A percentile compares a stretch with the other conserved stretches of the same genome.
phyloP scores from a whole-genome alignment of 202 grass and related monocot species.

The Elaeis oleifera region DNA sequence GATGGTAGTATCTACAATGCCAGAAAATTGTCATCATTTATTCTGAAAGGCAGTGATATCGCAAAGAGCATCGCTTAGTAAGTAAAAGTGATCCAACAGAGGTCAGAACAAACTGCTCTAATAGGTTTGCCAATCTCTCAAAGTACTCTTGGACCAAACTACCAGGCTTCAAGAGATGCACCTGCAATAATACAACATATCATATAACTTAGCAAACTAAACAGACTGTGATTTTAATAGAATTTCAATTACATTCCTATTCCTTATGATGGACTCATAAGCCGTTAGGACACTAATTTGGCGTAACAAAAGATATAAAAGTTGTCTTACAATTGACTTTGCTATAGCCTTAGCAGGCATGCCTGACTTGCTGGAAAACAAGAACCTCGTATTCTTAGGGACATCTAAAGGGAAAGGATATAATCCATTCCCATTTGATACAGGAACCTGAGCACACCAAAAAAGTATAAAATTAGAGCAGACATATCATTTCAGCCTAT shows the following conservation, averaged over 20 bases:
- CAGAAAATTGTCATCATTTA: constrained; percentile 17
- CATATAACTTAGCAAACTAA: neutral
- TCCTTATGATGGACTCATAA: no score
- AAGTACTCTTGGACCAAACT: constrained; percentile 62
- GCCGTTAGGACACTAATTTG: constrained; percentile 7
- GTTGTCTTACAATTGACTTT: constrained; percentile 78
- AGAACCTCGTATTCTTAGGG: constrained; percentile 66
- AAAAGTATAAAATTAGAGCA: constrained; percentile 19
- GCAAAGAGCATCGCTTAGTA: constrained; percentile 15
- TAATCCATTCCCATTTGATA: constrained; percentile 61
- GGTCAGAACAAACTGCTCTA: constrained; percentile 79
- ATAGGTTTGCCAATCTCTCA: constrained; percentile 79
- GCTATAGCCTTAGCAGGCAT: constrained; percentile 77
- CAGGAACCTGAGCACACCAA: constrained; percentile 55
- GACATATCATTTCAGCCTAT: neutral
- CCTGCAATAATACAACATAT: constrained; percentile 39
- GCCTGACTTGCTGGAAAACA: constrained; percentile 75
- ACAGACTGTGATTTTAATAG: no score
- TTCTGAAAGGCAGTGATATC: constrained; percentile 10
- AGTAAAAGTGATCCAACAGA: constrained; percentile 3
- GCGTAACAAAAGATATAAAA: neutral
- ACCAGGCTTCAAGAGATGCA: constrained; percentile 76
- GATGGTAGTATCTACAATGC: constrained; percentile 81
- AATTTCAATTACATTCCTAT: no score
- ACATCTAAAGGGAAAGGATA: constrained; percentile 79